A percentile compares a stretch with the other conserved stretches of the same genome.
Conservation (phyloP, 2,329 filamentous ascomycete genomes). For the Aspergillus tamarii region DNA sequence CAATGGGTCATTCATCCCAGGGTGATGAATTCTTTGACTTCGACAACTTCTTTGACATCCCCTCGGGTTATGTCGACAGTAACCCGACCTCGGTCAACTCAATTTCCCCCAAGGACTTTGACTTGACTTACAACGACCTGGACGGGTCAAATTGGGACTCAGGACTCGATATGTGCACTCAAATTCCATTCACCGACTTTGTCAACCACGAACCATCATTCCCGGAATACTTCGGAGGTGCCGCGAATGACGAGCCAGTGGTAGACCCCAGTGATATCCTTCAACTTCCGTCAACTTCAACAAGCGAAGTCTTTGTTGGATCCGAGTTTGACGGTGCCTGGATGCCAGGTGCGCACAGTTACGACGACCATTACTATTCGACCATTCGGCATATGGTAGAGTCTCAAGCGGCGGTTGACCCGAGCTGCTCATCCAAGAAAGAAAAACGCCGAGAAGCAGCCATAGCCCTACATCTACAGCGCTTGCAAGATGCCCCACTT, state of each 20-base stretch:
- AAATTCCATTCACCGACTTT: constrained; percentile 30
- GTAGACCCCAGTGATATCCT: constrained; percentile 19
- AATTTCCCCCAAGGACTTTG: constrained; percentile 33
- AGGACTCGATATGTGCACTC: constrained; percentile 20
- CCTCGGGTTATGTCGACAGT: constrained; percentile 31
- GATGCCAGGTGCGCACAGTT: constrained; percentile 17
- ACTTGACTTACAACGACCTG: constrained; percentile 28
- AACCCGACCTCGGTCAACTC: constrained; percentile 35
- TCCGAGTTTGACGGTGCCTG: constrained; percentile 15
- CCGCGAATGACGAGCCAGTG: constrained; percentile 22
- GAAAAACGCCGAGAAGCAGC: constrained; percentile 47
- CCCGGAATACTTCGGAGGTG: constrained; percentile 20
- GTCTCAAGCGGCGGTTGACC: constrained; percentile 41
- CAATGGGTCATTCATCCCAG: constrained; percentile 23
- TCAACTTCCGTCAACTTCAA: constrained; percentile 9
- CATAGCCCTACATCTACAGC: constrained; percentile 46
- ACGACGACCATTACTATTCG: constrained; percentile 18
- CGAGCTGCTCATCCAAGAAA: constrained; percentile 38
- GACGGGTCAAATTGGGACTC: constrained; percentile 29
- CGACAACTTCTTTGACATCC: constrained; percentile 38
- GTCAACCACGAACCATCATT: constrained; percentile 26
- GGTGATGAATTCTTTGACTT: constrained; percentile 38
- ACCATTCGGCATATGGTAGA: constrained; percentile 38
- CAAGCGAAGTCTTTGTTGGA: constrained; percentile 9
- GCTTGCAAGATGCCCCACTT: constrained; percentile 36